Base-by-base conservation (phyloP, 805 yeast genomes). In the Henningerozyma blattae region DNA sequence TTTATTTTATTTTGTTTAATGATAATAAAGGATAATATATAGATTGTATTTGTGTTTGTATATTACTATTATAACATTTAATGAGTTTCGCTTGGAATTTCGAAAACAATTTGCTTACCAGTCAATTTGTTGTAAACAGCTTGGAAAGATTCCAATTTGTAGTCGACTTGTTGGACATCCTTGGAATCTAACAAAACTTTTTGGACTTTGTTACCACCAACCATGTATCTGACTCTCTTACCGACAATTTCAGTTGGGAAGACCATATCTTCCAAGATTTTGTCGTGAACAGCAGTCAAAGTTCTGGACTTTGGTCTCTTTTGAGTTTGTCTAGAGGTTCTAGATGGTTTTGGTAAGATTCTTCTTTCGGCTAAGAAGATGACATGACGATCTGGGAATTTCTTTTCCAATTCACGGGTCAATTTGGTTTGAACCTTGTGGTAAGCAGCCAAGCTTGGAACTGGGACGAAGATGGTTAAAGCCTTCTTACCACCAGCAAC, bases 261-360 rank as follows among this genome's bases (percentile, higher is more conserved):
- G 53, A 91, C 98, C 64, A 89, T 77, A 72, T 89, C 98, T 74
- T 91, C 98, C 68, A 89, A 84, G 72, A 89, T 73, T 69, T 85
- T 84, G 73, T 91, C 97, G 71, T 89, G 98, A 54, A 89, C 98
- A 63, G 96, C 86, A 56, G 95, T 78, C 68, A 91, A 77, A 62
- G 98, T 89, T 82, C 98, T 86, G 59, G 97, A 87, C 76, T 95
- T 85, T 68, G 98, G 98, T 78, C 98, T 87, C 87, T 91, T 87
- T 75, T 91, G 98, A 59, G 67, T 70, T 68, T 79, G 83, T 77
- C 86, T 84, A 45, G 95, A 75, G 62, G 78, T 72, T 75, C 97
- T 86, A 61, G 93, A 83, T 67, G 97, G 96, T 78, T 85, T 89
- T 73, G 97, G 95, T 65, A 91, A 77, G 73, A 89, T 91, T 75